These are phyloP conservation scores for Rachicladosporium sp. DNA, from an alignment of 2,329 filamentous ascomycete genomes.

Conservation along the genomic window DNA sequence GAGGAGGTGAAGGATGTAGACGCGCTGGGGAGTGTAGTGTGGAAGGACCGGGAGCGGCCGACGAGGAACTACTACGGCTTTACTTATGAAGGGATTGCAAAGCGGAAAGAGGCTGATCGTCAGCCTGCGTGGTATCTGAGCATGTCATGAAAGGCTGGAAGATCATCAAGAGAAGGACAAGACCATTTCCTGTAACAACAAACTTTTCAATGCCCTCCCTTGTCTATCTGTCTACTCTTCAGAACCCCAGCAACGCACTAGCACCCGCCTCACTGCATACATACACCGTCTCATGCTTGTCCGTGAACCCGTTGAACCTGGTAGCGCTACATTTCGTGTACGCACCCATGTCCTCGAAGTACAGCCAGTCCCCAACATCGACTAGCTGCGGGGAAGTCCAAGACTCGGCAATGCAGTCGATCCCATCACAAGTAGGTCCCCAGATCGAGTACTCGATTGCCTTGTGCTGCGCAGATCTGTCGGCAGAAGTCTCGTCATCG, in stretches of 20 bases:
- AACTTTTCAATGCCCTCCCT: not conserved
- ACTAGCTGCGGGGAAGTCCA: conserved; percentile 65
- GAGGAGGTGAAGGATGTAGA: conserved; percentile 21
- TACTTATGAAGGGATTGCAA: not conserved
- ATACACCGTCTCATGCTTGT: conserved; percentile 86
- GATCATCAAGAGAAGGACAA: no score
- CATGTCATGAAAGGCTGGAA: no score
- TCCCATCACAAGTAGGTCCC: conserved; percentile 98
- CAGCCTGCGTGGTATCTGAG: no score
- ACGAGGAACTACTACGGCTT: conserved; percentile 23
- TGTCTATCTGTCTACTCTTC: not conserved
- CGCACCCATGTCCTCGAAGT: conserved; percentile 97
- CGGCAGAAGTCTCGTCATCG: conserved; percentile 32
- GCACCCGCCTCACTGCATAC: conserved; percentile 89
- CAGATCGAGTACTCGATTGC: conserved; percentile 81
- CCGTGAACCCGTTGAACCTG: conserved; percentile 92
- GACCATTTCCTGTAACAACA: not conserved
- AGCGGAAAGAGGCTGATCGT: no score
- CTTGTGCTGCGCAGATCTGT: conserved; percentile 25
- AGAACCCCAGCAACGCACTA: conserved; percentile 49
- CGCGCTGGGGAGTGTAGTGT: conserved; percentile 20
- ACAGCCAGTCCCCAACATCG: conserved; percentile 93
- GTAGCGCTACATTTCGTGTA: conserved; percentile 98
- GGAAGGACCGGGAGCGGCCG: conserved; percentile 14
- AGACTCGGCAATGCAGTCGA: conserved; percentile 81